A percentile compares a stretch with the other conserved stretches of the same genome.
Evolutionary conservation across 2,329 filamentous ascomycete genomes (phyloP).

Genomic region (Fusarium mexicanum): DNA sequence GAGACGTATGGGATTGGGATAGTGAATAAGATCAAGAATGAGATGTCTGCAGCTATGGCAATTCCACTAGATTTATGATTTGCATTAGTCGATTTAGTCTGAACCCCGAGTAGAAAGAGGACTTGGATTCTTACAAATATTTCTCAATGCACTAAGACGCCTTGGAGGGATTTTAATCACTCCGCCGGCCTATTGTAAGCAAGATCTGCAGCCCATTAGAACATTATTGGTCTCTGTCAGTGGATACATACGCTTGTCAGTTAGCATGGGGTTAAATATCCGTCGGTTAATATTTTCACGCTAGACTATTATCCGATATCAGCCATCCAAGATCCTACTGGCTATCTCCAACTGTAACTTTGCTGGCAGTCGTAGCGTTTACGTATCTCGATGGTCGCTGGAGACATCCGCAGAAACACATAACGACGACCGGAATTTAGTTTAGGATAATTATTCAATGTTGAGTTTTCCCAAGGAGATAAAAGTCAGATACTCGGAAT

Average conservation of each 20-base stretch:
- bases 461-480: not conserved
- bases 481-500: too few species aligned
- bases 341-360: not conserved
- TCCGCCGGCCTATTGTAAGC: not conserved
- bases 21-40: too few species aligned
- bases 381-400: accelerated
- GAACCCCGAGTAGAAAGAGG: too few species aligned
- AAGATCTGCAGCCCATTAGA: not conserved
- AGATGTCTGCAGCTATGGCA: not conserved
- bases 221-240: not conserved
- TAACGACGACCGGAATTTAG: accelerated
- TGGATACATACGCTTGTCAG: not conserved
- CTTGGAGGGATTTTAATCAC: not conserved
- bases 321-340: not conserved
- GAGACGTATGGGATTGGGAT: not conserved
- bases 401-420: too few species aligned
- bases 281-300: not conserved
- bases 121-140: not conserved
- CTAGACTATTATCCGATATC: too few species aligned
- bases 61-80: too few species aligned
- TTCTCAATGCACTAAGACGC: not conserved
- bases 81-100: too few species aligned
- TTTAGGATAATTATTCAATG: too few species aligned
- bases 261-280: not conserved
- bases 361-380: too few species aligned